Evolutionary conservation across 2,329 filamentous ascomycete species (phyloP), one percentile per base, ranked within the genome.

Genomic region (Stagonosporopsis rhizophila): DNA sequence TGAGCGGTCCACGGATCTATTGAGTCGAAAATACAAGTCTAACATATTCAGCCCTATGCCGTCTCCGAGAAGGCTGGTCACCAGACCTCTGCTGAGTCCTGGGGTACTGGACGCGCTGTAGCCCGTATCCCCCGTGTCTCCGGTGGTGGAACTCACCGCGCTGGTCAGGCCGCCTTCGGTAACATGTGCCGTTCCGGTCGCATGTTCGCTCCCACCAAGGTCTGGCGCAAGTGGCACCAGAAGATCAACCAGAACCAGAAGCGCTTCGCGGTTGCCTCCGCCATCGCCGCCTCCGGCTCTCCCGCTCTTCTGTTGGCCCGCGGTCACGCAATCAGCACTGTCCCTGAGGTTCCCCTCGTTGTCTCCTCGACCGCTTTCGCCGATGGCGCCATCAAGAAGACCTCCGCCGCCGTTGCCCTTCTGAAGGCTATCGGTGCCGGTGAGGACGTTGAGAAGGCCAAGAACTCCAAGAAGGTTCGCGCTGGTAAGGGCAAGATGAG

Each of bases 41-140:
- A 9, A 27, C 97, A 96, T 89, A 90, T 95, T 81, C 95, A 99
- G 85, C 93, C 95, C 74, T 99, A 99, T 83, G 88, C 95, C 78
- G 95, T 99, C 64, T 75, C 72, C 89, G 94, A 98, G 90, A 99
- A 99, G 91, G 95, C 95, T 79, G 95, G 95, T 86, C 95, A 99
- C 86, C 95, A 99, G 87, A 99, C 95, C 80, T 96, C 92, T 83
- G 95, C 95, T 80, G 95, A 99, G 88, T 99, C 96, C 72, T 99
- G 95, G 95, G 94, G 94, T 89, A 98, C 94, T 85, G 94, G 69
- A 64, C 95, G 95, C 84, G 95, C 95, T 82, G 95, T 99, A 79
- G 96, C 95, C 82, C 95, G 95, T 98, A 99, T 99, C 78, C 95
- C 96, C 78, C 95, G 95, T 97, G 95, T 99, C 82, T 98, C 95